phyloP scores from a whole-genome alignment of 1,284 basidiomycete genomes.

The Coniferiporia weirii region DNA sequence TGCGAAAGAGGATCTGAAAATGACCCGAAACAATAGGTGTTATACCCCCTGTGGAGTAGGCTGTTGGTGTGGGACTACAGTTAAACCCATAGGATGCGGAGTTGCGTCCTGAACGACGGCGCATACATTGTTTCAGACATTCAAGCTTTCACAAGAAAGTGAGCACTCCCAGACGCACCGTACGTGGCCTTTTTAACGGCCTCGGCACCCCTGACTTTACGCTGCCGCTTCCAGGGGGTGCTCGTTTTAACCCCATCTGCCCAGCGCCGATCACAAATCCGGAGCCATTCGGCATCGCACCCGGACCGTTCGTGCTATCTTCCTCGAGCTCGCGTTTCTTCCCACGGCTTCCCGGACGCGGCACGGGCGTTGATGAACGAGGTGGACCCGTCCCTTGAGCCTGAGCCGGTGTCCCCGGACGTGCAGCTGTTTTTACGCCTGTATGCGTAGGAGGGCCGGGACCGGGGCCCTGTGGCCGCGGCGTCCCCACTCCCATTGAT shows the following conservation, averaged over 20 bases:
- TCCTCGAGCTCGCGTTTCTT: conserved; percentile 49
- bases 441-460: conserved; percentile 9
- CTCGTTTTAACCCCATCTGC: neutral
- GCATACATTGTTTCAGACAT: conserved; percentile 14
- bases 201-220: conserved; percentile 60
- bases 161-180: conserved; percentile 43
- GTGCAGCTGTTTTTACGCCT: neutral
- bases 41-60: conserved; percentile 43
- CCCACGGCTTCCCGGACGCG: conserved; percentile 30
- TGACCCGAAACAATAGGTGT: neutral
- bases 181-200: conserved; percentile 69
- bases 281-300: conserved; percentile 20
- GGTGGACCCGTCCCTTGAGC: neutral
- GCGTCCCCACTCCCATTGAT: conserved; percentile 26
- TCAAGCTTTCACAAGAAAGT: neutral
- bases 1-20: neutral
- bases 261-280: neutral
- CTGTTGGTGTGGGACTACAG: conserved; percentile 34
- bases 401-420: neutral
- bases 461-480: conserved; percentile 27
- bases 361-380: conserved; percentile 6
- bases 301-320: conserved; percentile 20
- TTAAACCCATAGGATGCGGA: conserved; percentile 41
- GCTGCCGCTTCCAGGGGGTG: conserved; percentile 22
- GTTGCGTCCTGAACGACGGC: conserved; percentile 32